Percentiles rank a stretch among this genome's conserved stretches.
Evolutionary conservation across 2,329 filamentous ascomycete genomes (phyloP).

Genomic region (Onygenales sp.): DNA sequence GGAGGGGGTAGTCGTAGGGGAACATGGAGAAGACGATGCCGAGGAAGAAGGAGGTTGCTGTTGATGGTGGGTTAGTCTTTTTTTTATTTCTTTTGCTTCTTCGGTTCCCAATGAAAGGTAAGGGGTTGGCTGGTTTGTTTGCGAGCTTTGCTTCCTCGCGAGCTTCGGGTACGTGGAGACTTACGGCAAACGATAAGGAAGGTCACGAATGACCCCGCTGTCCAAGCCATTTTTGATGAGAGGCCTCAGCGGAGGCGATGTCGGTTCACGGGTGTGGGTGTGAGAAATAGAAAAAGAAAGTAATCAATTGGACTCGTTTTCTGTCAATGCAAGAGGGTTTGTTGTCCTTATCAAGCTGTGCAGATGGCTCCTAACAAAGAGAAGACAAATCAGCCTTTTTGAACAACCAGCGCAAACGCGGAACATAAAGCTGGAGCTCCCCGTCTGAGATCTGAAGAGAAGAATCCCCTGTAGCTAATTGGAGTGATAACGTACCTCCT

Average conservation of each 20-base stretch:
- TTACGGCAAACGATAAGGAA: conserved; percentile 93
- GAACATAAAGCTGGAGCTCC: neutral
- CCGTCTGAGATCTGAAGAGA: too few relatives aligned
- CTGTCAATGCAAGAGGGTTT: neutral
- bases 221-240: conserved; percentile 23
- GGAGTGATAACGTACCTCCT: too few relatives aligned
- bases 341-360: too few relatives aligned
- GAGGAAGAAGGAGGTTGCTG: conserved; percentile 92
- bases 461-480: too few relatives aligned
- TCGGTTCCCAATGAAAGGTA: neutral
- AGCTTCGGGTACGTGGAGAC: conserved; percentile 29
- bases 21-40: conserved; percentile 94
- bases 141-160: neutral
- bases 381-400: neutral
- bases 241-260: too few relatives aligned
- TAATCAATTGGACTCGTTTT: neutral
- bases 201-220: conserved; percentile 68
- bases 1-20: conserved; percentile 62
- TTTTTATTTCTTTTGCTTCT: neutral
- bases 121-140: neutral
- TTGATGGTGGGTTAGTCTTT: conserved; percentile 2
- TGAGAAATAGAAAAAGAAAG: neutral
- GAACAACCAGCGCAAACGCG: neutral
- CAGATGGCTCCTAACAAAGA: neutral
- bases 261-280: too few relatives aligned